Conservation (phyloP, 2,329 filamentous ascomycete genomes). For the Pseudogymnoascus sp. region DNA sequence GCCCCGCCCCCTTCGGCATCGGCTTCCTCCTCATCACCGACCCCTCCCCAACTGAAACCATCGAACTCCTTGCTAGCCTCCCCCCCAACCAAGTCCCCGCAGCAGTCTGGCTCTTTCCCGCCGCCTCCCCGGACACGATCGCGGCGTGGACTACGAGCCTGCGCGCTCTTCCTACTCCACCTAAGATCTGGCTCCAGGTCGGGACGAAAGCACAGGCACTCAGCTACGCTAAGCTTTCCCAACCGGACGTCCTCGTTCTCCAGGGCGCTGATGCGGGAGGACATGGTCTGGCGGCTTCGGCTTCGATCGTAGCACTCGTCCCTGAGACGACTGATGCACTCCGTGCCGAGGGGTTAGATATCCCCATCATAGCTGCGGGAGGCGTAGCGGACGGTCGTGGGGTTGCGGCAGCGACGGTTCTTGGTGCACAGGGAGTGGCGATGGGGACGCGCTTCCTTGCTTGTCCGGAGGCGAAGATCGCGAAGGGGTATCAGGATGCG, state of each 20-base stretch:
- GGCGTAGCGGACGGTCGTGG: conserved; percentile 31
- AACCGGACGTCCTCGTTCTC: conserved; percentile 29
- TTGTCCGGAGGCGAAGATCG: conserved; percentile 36
- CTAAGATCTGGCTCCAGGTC: conserved; percentile 30
- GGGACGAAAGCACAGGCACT: conserved; percentile 25
- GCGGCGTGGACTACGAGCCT: conserved; percentile 25
- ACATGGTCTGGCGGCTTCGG: conserved; percentile 26
- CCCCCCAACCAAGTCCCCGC: conserved; percentile 13
- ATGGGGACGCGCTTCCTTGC: conserved; percentile 45
- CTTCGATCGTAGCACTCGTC: conserved; percentile 28
- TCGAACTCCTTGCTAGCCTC: conserved; percentile 31
- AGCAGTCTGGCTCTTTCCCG: conserved; percentile 43
- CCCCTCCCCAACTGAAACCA: conserved; percentile 30
- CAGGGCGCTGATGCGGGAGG: conserved; percentile 32
- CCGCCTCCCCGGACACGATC: conserved; percentile 23
- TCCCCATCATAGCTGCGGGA: conserved; percentile 26
- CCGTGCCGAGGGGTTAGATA: conserved; percentile 17
- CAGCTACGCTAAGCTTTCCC: conserved; percentile 17
- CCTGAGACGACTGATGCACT: conserved; percentile 29
- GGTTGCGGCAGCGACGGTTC: conserved; percentile 26
- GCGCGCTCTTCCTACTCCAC: conserved; percentile 17
- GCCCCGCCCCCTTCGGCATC: conserved; percentile 34
- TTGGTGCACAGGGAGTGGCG: conserved; percentile 34
- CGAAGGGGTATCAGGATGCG: conserved; percentile 38
- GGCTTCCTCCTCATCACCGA: conserved; percentile 33